Percentiles rank a stretch among this genome's conserved stretches.
Evolutionary conservation across 768 basidiomycete genomes (phyloP).

Genomic region (Porphyrellus cyaneotinctus): DNA sequence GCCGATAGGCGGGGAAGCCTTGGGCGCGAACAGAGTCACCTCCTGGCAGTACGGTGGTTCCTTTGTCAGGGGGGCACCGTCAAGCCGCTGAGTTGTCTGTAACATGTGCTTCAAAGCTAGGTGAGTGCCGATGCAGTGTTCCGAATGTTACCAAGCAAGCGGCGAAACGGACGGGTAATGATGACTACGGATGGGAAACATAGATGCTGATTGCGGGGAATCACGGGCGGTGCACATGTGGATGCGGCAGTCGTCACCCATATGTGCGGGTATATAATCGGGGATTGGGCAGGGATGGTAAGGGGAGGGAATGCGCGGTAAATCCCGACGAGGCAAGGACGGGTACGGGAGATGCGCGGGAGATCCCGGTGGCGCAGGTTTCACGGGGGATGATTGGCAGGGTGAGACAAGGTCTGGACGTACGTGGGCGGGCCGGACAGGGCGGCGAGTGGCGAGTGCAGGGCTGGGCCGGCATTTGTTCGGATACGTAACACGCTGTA

Average conservation of each 20-base stretch:
- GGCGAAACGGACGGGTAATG: background rate
- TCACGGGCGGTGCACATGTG: constrained; percentile 8
- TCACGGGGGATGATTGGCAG: constrained; percentile 8
- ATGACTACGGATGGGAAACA: background rate
- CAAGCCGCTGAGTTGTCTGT: too few species aligned
- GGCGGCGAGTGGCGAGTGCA: constrained; percentile 24
- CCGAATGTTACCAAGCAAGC: background rate
- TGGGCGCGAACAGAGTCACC: background rate
- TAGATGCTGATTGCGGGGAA: constrained; percentile 1
- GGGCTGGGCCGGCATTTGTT: constrained; percentile 25
- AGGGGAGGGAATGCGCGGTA: constrained; percentile 15
- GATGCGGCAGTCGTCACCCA: background rate
- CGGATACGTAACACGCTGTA: constrained; percentile 23
- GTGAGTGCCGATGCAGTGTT: background rate
- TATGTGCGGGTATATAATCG: background rate
- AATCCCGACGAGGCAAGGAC: constrained; percentile 9
- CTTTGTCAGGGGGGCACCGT: background rate
- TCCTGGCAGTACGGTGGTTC: background rate
- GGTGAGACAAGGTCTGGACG: constrained; percentile 8
- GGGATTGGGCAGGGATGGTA: constrained; percentile 6
- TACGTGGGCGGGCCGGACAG: constrained; percentile 15
- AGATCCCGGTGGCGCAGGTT: constrained; percentile 27
- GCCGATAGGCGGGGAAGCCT: background rate
- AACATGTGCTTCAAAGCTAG: background rate
- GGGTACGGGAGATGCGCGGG: constrained; percentile 9